Percentiles rank a stretch among this genome's conserved stretches.
Conservation (phyloP, 345 rosid genomes). For the Boechera retrofracta region DNA sequence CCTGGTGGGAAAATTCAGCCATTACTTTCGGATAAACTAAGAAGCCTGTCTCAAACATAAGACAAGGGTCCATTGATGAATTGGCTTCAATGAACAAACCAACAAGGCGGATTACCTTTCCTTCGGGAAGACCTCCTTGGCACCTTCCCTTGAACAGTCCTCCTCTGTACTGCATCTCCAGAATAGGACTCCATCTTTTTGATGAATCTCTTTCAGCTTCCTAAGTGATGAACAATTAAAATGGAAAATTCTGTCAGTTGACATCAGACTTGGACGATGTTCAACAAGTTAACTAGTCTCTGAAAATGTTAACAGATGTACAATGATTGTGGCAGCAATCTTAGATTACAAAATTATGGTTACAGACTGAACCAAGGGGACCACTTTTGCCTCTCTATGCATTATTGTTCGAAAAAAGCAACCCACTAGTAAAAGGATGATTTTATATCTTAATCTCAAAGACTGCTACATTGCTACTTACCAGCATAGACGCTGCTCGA, state of each 20-base stretch:
- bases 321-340: not conserved
- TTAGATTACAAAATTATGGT: constrained; percentile 5
- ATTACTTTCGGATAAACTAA: constrained; percentile 31
- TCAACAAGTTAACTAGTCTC: not conserved
- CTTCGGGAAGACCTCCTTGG: constrained; percentile 99
- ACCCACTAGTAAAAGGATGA: not conserved
- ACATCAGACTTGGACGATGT: not conserved
- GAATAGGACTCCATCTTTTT: constrained; percentile 79
- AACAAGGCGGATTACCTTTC: constrained; percentile 64
- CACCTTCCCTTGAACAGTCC: constrained; percentile 81
- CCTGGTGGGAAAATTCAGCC: constrained; percentile 54
- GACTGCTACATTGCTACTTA: constrained; percentile 46
- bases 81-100: not conserved
- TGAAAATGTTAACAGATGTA: not conserved
- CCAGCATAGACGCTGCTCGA: constrained; percentile 98
- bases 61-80: not conserved
- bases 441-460: not conserved
- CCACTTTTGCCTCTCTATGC: not conserved
- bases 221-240: constrained; percentile 48
- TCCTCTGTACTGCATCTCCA: constrained; percentile 93
- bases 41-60: constrained; percentile 27
- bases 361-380: constrained; percentile 4
- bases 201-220: constrained; percentile 90
- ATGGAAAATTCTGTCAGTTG: constrained; percentile 20
- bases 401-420: not conserved